phyloP scores from a whole-genome alignment of 345 rosid species.

The Litchi chinensis region DNA sequence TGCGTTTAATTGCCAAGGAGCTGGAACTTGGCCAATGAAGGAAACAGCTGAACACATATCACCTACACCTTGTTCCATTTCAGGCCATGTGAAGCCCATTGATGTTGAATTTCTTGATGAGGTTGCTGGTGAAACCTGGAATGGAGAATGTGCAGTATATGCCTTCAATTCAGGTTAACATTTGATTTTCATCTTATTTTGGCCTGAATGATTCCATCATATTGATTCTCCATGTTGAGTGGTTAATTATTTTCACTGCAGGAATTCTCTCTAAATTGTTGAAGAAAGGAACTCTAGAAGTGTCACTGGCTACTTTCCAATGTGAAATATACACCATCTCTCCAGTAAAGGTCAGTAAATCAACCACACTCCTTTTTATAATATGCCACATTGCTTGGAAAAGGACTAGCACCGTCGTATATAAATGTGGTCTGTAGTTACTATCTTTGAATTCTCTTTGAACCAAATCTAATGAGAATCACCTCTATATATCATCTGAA shows the following conservation, averaged over 20 bases:
- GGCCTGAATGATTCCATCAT: neutral
- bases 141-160: constrained; percentile 54
- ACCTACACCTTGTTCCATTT: constrained; percentile 27
- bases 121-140: constrained; percentile 49
- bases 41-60: constrained; percentile 23
- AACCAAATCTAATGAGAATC: neutral
- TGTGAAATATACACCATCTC: constrained; percentile 54
- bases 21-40: constrained; percentile 62
- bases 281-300: constrained; percentile 39
- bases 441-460: neutral
- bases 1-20: constrained; percentile 74
- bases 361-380: neutral
- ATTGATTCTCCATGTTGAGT: neutral
- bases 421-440: neutral
- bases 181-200: neutral
- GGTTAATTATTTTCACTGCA: constrained; percentile 20
- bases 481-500: neutral
- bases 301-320: constrained; percentile 42
- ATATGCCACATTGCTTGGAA: neutral
- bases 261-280: constrained; percentile 41
- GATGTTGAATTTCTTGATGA: constrained; percentile 58
- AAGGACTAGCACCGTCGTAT: neutral
- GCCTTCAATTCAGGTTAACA: constrained; percentile 48
- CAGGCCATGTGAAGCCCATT: constrained; percentile 41
- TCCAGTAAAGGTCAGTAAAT: constrained; percentile 46